Evolutionary conservation across 31 red algal species (phyloP), one percentile per base, ranked within the genome.

Genomic region (Odonthalia washingtoniensis): DNA sequence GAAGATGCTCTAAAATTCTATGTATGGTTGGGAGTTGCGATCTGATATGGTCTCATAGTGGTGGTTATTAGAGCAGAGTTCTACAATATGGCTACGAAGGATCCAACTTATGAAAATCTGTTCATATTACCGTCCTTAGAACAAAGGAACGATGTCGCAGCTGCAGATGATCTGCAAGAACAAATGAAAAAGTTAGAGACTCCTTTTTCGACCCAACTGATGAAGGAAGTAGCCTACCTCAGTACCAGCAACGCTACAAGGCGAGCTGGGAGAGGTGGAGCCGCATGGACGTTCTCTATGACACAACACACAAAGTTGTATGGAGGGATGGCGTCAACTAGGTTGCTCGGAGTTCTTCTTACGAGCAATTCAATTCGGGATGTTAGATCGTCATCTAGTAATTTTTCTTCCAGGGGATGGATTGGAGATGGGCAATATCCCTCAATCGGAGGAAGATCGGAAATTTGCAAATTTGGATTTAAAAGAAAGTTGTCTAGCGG

Each of bases 141-240:
- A 36, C 35, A 44, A 36, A 35, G 61, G 2, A 12, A 12, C 27
- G 46, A 75, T 2, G 49, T 77, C 27, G 16, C 84, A 21, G 53
- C 74, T 24, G 1, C 72, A 6, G 35, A 77, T 34, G 38, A 87
- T 87, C 0, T 87, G 6, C 40, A 40, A n/a, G 74, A 87, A 45
- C 46, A 72, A 2, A 16, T 78, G n/a, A 37, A 35, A 38, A 63
- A 78, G n/a, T 40, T 87, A 1, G 73, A 87, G 1, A 45, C 84
- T 21, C 73, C 77, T 0, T 66, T 78, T 46, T 35, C 46, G 2
- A 66, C 46, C 26, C 72, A 87, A 44, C 33, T 87, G 35, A 87
- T 87, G 73, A 78, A 78, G 40, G 72, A 72, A 44, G 73, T 68
- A 3, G 84, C 84, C 45, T 73, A 38, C 72, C 27, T 86, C 14